Base-by-base conservation (phyloP, 306 rosid species). In the Mimosa pudica region DNA sequence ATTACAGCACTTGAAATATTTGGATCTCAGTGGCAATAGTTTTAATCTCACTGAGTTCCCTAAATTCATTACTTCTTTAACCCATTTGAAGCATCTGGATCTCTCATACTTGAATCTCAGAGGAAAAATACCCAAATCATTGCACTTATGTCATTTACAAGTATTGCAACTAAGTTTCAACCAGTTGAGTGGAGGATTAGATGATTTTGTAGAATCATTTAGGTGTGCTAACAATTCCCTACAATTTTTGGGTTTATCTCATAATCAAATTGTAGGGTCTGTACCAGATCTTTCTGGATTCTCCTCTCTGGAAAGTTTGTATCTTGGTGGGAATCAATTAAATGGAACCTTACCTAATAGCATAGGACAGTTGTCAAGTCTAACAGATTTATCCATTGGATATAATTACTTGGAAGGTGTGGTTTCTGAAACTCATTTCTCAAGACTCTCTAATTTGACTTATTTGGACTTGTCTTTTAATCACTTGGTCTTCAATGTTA, bases 371-470 rank as follows among this genome's bases (percentile, higher is more conserved):
- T 35, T 70, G 32, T 46, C 58, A 46, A 11, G 10, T 0, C 51
- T 70, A 0, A 1, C 0, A 2, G 0, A 1, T 0, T 30, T 70
- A 24, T 0, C 0, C 0, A 6, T 70, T 10, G 0, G 0, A 3
- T 0, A 20, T 9, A 69, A 70, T 10, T 45, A 7, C 6, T 46
- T 70, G 41, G 0, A 46, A 70, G 57, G 74, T 20, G 58, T 18
- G 18, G 1, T 47, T 1, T 10, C 58, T 24, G 20, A 70, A 70
- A 8, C 41, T 11, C 42, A 70, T 46, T 47, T 70, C 10, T 46
- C 11, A 1, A 12, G 54, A 6, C 60, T 46, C 33, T 20, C 4
- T 18, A 2, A 20, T 1, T 2, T 57, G 2, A 0, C 7, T 2
- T 0, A 0, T 0, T 57, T 57, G 12, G 33, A 18, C 12, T 57